phyloP scores from a whole-genome alignment of 129 eudicot species.

The Apium graveolens region DNA sequence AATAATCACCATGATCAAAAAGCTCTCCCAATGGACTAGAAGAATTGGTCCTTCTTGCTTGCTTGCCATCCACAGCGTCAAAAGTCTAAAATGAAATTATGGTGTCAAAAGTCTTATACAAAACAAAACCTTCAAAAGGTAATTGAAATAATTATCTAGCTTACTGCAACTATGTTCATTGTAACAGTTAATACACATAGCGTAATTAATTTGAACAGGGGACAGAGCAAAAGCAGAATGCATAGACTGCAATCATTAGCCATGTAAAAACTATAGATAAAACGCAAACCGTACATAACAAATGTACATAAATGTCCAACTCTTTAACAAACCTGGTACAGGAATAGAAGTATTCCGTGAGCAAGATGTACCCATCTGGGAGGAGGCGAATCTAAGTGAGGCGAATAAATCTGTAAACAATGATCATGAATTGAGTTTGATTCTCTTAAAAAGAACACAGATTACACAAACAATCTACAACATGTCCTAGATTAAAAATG shows the following conservation, averaged over 20 bases:
- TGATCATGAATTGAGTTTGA: neutral
- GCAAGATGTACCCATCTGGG: constrained; percentile 99
- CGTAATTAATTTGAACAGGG: neutral
- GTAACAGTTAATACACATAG: neutral
- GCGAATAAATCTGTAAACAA: constrained; percentile 68
- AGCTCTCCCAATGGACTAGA: constrained; percentile 99
- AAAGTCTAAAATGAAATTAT: constrained; percentile 54
- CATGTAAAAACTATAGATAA: neutral
- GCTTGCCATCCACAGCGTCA: constrained; percentile 99
- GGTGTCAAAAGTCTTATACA: constrained; percentile 3
- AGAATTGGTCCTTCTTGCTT: constrained; percentile 96
- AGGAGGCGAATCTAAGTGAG: constrained; percentile 86
- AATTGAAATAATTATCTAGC: neutral
- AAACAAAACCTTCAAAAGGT: constrained; percentile 8
- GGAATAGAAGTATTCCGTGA: constrained; percentile 86
- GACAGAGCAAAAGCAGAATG: neutral
- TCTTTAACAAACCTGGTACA: constrained; percentile 67
- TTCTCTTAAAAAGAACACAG: neutral
- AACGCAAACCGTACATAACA: neutral
- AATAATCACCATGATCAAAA: constrained; percentile 74
- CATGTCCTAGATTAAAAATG: neutral
- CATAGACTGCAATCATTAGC: neutral
- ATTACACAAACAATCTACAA: neutral
- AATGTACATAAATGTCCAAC: neutral
- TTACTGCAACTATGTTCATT: neutral